These are phyloP conservation scores for Beta macrorhiza DNA, from an alignment of 179 eudicot genomes.

Conservation along the genomic window DNA sequence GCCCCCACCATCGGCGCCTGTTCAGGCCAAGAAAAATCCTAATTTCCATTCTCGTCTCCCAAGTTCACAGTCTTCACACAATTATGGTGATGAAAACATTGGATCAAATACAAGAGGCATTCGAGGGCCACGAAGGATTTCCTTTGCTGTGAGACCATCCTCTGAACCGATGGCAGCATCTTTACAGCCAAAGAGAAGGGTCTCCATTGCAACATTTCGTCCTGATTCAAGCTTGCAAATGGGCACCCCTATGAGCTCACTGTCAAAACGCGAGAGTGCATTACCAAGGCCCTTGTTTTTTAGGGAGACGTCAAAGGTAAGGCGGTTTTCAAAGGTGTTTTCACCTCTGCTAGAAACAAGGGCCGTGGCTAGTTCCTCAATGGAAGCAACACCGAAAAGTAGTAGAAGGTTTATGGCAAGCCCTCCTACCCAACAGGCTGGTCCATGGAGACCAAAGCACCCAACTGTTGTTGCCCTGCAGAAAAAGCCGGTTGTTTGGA, in stretches of 20 bases:
- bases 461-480: conserved; percentile 75
- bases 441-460: conserved; percentile 83
- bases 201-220: conserved; percentile 61
- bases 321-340: conserved; percentile 59
- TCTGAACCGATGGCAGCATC: conserved; percentile 22
- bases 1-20: conserved; percentile 49
- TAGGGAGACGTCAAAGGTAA: conserved; percentile 60
- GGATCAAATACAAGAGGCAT: conserved; percentile 29
- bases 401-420: conserved; percentile 72
- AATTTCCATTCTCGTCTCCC: conserved; percentile 33
- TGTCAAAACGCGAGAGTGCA: conserved; percentile 38
- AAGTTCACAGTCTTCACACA: conserved; percentile 6
- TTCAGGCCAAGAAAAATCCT: conserved; percentile 35
- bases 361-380: conserved; percentile 28
- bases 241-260: conserved; percentile 39
- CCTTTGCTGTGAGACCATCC: conserved; percentile 56
- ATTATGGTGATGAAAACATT: conserved; percentile 57
- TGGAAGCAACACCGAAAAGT: conserved; percentile 59
- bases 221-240: conserved; percentile 39
- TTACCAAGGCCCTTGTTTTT: conserved; percentile 55
- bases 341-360: conserved; percentile 46
- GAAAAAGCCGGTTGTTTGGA: conserved; percentile 73
- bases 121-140: conserved; percentile 61
- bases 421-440: conserved; percentile 58
- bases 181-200: conserved; percentile 60